phyloP scores from a whole-genome alignment of 2,329 filamentous ascomycete species.

The Basipetospora chlamydospora region DNA sequence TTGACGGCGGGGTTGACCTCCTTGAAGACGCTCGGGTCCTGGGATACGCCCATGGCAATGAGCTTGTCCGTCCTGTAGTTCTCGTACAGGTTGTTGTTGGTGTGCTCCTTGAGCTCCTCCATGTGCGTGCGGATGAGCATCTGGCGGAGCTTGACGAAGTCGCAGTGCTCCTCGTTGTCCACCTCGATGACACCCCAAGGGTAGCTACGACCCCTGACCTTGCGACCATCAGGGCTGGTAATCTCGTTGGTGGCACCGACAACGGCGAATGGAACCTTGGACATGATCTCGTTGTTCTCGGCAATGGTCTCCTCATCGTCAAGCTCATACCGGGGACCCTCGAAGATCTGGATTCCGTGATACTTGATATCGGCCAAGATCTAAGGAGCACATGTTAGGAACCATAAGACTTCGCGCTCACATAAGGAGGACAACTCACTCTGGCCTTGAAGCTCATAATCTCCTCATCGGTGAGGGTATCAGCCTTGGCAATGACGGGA shows the following conservation, averaged over 20 bases:
- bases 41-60: conserved; percentile 92
- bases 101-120: conserved; percentile 99
- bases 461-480: conserved; percentile 95
- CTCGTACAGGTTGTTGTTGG: conserved; percentile 97
- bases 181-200: conserved; percentile 98
- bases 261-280: conserved; percentile 96
- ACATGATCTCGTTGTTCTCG: conserved; percentile 99
- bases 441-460: conserved; percentile 88
- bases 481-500: conserved; percentile 95
- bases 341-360: conserved; percentile 97
- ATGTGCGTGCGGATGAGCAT: conserved; percentile 99
- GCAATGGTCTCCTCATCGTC: conserved; percentile 99
- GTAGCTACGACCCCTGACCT: conserved; percentile 89
- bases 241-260: conserved; percentile 96
- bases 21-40: conserved; percentile 99
- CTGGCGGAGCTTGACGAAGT: conserved; percentile 98
- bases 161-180: conserved; percentile 99
- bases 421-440: conserved; percentile 47
- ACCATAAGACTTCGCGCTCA: too few relatives aligned
- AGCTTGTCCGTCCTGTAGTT: conserved; percentile 99
- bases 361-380: conserved; percentile 94
- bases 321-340: conserved; percentile 94
- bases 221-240: conserved; percentile 77
- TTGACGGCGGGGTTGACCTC: conserved; percentile 99
- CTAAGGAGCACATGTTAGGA: conserved; percentile 31